Percentiles rank a stretch among this genome's conserved stretches.
Evolutionary conservation across 352 stramenopile genomes (phyloP).

Genomic region (Globisporangium radiosum): DNA sequence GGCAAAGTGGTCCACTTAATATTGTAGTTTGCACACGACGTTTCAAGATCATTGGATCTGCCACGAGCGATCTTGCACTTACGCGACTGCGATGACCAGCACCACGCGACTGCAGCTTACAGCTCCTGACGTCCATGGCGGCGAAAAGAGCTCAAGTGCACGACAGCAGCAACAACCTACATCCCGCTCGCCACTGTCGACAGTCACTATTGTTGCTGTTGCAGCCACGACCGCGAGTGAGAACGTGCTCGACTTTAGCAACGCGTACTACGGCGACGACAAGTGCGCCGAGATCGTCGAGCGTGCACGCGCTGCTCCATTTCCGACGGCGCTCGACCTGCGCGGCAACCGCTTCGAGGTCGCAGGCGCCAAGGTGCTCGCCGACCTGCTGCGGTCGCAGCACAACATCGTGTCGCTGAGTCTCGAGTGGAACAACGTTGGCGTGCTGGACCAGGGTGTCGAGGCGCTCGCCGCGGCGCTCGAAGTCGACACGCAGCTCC

Average conservation of each 20-base stretch:
- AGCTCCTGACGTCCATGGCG: too few species aligned
- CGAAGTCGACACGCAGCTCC: constrained; percentile 53
- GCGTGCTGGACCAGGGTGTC: constrained; percentile 65
- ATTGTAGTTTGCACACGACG: too few species aligned
- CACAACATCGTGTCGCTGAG: constrained; percentile 55
- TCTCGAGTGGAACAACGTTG: constrained; percentile 83
- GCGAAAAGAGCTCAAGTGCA: background rate
- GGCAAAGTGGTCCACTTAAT: too few species aligned
- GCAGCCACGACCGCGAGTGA: constrained; percentile 3
- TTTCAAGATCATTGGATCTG: too few species aligned
- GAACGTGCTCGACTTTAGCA: constrained; percentile 61
- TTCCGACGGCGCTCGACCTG: constrained; percentile 50
- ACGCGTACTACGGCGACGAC: constrained; percentile 63
- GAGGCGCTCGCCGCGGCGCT: constrained; percentile 53
- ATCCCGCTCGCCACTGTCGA: background rate
- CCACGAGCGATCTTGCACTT: too few species aligned
- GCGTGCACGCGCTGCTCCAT: constrained; percentile 27
- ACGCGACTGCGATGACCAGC: too few species aligned
- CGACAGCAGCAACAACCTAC: background rate
- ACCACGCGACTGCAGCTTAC: too few species aligned
- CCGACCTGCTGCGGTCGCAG: constrained; percentile 38
- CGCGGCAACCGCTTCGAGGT: constrained; percentile 74
- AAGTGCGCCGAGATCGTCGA: constrained; percentile 54
- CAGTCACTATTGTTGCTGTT: too few species aligned
- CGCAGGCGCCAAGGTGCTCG: constrained; percentile 40